Evolutionary conservation across 371 early-diverging fungal species (phyloP), one percentile per base, ranked within the genome.

Genomic region (Choanephora cucurbitarum): DNA sequence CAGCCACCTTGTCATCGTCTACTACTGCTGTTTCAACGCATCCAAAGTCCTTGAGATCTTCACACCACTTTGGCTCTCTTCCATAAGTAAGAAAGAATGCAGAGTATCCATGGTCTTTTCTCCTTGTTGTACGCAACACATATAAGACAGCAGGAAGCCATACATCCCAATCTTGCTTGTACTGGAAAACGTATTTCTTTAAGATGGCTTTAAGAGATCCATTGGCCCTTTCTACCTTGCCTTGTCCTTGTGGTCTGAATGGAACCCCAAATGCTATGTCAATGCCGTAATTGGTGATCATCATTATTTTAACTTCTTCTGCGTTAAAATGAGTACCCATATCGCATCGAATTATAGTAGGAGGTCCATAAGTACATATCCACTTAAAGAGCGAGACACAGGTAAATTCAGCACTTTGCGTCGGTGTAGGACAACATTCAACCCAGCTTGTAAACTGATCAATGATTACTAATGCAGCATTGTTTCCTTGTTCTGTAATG

Each of bases 401-500:
- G 4, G 44, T 53, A 15, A 18, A 9, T 18, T 44, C 44, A 1
- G 54, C 43, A 6, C 15, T n/a, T 21, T 53, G 18, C 13, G 54
- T 17, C 14, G 34, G 4, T 17, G 18, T 6, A 21, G 54, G 54
- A 53, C 10, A 44, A 10, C 31, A 23, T 44, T 53, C 34, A 3
- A 53, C 34, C 54, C 54, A 53, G 2, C 54, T 44, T 28, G 54
- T 19, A 44, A 53, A 53, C 34, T 44, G 31, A 18, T 53, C 54
- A 33, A 53, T 44, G 11, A 53, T 44, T 0, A 53, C 54, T 19
- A 53, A 19, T 17, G 31, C 17, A 34, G 7, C 17, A 24, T 7
- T 33, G 3, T n/a, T 11, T 18, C 43, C 34, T 10, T 24, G 8
- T 2, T 19, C 39, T 23, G 49, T 18, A 4, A n/a, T 14, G 10